Evolutionary conservation across 192 early-diverging fungal species (phyloP), one percentile per base, ranked within the genome.

Genomic region (Hyaloraphidium curvatum): DNA sequence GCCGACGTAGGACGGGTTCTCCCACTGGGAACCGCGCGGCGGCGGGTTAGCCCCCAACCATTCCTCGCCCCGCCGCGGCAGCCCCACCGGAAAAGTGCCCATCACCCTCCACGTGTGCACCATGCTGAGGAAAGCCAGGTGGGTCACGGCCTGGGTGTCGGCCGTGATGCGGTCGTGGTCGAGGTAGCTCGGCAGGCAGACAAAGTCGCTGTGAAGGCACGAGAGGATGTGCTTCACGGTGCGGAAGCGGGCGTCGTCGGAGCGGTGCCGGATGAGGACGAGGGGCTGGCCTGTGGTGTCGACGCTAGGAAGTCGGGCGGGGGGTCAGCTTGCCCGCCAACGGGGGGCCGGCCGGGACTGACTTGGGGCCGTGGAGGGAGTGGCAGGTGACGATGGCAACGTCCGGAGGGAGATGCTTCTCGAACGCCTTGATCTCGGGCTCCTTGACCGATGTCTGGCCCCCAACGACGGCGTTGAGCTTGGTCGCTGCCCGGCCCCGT

Each of bases 151-250:
- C 62, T 97, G 93, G 5, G 93, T 97, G 59, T 97, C 91, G 0
- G 93, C 93, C 4, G 91, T 97, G 35, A 95, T 92, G 3, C 81
- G 69, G 59, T 97, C 93, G 54, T 97, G 93, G 35, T 94, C 89
- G 58, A 82, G 61, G 52, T 75, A 83, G 30, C 67, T 74, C 59
- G 95, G 50, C 52, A 25, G 56, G 57, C 80, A 70, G 0, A 93
- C 88, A 30, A 91, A 70, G 30, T 86, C 67, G 3, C 84, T 85
- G 61, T 87, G 72, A n/a, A 95, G 73, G 28, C 81, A 78, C 2
- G 67, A 65, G 23, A 92, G 57, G 1, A 90, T 74, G 11, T 70
- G 58, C 11, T 81, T 63, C 1, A 76, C 81, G 39, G 72, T 57
- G 4, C 70, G 62, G 56, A 79, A 78, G 39, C 74, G 67, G 28